A percentile compares a stretch with the other conserved stretches of the same genome.
Evolutionary conservation across 78 protist genomes (phyloP).

Genomic region (Dictyostelium firmibasis): DNA sequence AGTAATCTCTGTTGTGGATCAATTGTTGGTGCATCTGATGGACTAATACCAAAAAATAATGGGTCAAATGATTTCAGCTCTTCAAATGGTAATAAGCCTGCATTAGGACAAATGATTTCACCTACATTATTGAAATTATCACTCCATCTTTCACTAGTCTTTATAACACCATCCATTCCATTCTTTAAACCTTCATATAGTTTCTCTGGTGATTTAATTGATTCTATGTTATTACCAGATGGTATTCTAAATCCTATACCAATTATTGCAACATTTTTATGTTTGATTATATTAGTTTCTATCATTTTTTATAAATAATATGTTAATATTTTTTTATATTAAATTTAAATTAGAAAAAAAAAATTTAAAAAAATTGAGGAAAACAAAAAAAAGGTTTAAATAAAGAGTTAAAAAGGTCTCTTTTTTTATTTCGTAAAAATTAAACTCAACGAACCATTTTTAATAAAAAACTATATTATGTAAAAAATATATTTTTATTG

Average conservation of each 20-base stretch:
- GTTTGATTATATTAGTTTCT: too few species aligned
- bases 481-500: too few species aligned
- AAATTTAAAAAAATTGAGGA: too few species aligned
- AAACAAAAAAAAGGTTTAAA: too few species aligned
- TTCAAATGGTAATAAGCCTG: constrained; percentile 35
- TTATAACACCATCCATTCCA: constrained; percentile 32
- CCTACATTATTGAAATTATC: constrained; percentile 21
- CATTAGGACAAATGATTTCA: background rate
- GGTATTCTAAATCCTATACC: constrained; percentile 15
- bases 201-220: background rate
- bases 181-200: constrained; percentile 43
- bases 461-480: too few species aligned
- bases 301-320: too few species aligned
- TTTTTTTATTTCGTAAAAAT: too few species aligned
- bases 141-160: constrained; percentile 15
- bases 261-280: constrained; percentile 10
- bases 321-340: too few species aligned
- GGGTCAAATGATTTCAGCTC: constrained; percentile 71
- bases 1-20: constrained; percentile 91
- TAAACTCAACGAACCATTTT: too few species aligned
- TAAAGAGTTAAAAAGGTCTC: too few species aligned
- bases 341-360: too few species aligned
- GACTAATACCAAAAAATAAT: constrained; percentile 58
- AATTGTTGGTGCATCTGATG: constrained; percentile 60
- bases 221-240: background rate